Evolutionary conservation across 2,329 filamentous ascomycete species (phyloP), one percentile per base, ranked within the genome.

Genomic region (Botryotinia convoluta): DNA sequence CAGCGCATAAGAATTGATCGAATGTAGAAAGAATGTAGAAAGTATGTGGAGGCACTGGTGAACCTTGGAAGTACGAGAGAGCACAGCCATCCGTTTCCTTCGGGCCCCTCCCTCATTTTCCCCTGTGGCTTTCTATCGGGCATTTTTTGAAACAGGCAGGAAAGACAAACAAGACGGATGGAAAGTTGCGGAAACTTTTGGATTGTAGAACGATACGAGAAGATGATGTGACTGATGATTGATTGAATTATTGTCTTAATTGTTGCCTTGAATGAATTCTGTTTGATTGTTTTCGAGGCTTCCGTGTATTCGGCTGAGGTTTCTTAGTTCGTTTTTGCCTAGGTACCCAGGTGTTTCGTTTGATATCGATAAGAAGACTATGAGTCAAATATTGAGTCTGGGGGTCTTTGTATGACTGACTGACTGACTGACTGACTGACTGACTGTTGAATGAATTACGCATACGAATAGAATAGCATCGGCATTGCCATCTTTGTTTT

Each of bases 21-120:
- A 69, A 39, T 59, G 65, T 39, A 69, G 65, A 44, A 44, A 69
- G 48, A 69, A 22, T 44, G 65, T 16, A 69, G 65, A 32, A 69
- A 60, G 54, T 7, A 69, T n/a, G 67, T 69, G 54, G 67, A 44
- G 54, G 54, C 67, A 59, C 44, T 45, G 37, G 29, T 29, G 67
- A n/a, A 45, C 7, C 44, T 45, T 45, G 44, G 44, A 45, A 61
- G 67, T 18, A 69, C 39, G 42, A 60, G 22, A 59, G 22, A 45
- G 54, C 67, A 69, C 32, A 70, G 68, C 54, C 68, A 45, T 61
- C 5, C 29, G 16, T 18, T 48, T 26, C 35, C 35, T 26, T 32
- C 6, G 32, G 45, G 7, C 32, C 18, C 64, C 48, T 42, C 32
- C 22, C 60, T 39, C 29, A 59, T 54, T 18, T 57, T 57, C 10